phyloP scores from a whole-genome alignment of 495 filamentous ascomycete genomes.

The Trichocladium antarcticum region DNA sequence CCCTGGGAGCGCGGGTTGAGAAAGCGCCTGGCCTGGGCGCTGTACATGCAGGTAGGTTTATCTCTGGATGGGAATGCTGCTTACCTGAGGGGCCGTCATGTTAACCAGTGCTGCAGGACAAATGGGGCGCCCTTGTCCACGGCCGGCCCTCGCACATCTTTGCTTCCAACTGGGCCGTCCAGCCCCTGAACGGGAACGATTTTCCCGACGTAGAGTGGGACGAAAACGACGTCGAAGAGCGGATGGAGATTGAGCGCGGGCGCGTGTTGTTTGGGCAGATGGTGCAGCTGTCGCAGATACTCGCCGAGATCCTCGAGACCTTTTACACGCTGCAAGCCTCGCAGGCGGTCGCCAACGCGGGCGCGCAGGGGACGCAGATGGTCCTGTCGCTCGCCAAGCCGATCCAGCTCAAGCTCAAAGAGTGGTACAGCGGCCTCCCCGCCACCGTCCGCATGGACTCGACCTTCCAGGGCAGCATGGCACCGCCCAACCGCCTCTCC shows the following conservation, averaged over 20 bases:
- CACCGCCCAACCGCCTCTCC: slow-evolving; percentile 38
- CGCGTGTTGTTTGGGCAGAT: slow-evolving; percentile 60
- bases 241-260: slow-evolving; percentile 55
- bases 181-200: slow-evolving; percentile 53
- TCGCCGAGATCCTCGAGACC: slow-evolving; percentile 65
- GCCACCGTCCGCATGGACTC: slow-evolving; percentile 56
- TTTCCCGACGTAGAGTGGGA: slow-evolving; percentile 55
- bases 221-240: slow-evolving; percentile 46
- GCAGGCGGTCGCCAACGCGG: slow-evolving; percentile 38
- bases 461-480: slow-evolving; percentile 27
- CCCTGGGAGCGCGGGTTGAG: slow-evolving; percentile 74
- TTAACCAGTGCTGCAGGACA: slow-evolving; percentile 48
- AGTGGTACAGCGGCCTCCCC: slow-evolving; percentile 65
- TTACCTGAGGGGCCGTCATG: too few species aligned
- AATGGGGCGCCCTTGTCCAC: slow-evolving; percentile 81
- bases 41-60: slow-evolving; percentile 51
- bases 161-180: slow-evolving; percentile 72
- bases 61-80: neutral
- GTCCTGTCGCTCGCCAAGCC: slow-evolving; percentile 68
- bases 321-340: slow-evolving; percentile 66
- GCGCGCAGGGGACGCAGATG: slow-evolving; percentile 46
- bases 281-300: slow-evolving; percentile 62
- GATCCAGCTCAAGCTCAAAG: slow-evolving; percentile 70
- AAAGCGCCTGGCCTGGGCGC: slow-evolving; percentile 77
- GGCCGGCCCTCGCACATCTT: slow-evolving; percentile 79